Conservation (phyloP, 805 yeast genomes). For the Huiozyma sinensis region DNA sequence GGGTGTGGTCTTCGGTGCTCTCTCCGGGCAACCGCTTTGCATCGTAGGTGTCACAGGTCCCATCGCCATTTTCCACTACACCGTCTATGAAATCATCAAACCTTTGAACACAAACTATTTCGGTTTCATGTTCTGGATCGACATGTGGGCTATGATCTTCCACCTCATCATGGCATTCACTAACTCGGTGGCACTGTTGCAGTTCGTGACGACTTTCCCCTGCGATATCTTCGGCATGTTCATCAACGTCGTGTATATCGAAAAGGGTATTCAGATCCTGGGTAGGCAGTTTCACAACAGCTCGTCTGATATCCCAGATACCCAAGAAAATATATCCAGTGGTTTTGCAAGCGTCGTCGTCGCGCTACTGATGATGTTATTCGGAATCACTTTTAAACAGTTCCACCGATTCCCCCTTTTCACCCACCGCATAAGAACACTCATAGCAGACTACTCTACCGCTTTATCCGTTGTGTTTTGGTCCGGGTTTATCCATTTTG, state of each 20-base stretch:
- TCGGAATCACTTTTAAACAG: conserved; percentile 59
- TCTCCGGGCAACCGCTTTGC: conserved; percentile 86
- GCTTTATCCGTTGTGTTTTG: conserved; percentile 79
- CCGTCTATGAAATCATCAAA: conserved; percentile 40
- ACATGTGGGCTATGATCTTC: conserved; percentile 79
- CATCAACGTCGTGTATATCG: conserved; percentile 76
- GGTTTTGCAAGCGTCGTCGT: conserved; percentile 72
- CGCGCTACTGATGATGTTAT: conserved; percentile 62
- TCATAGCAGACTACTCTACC: conserved; percentile 78
- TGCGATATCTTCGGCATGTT: conserved; percentile 92
- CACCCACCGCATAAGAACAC: conserved; percentile 47
- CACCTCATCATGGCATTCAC: conserved; percentile 63
- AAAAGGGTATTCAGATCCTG: conserved; percentile 81
- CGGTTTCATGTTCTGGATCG: conserved; percentile 93
- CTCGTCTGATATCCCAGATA: neutral
- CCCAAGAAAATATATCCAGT: conserved; percentile 27
- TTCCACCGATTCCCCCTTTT: conserved; percentile 47
- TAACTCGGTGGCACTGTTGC: conserved; percentile 57
- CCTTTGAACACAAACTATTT: conserved; percentile 44
- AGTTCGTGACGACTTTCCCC: conserved; percentile 67
- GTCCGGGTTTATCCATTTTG: conserved; percentile 88
- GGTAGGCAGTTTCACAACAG: conserved; percentile 47
- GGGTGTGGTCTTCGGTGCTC: conserved; percentile 76
- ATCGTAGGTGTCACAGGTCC: conserved; percentile 98
- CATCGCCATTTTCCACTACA: conserved; percentile 80